Percentiles rank a stretch among this genome's conserved stretches.
Conservation (phyloP, 495 filamentous ascomycete species). For the Penicillium pancosmium region DNA sequence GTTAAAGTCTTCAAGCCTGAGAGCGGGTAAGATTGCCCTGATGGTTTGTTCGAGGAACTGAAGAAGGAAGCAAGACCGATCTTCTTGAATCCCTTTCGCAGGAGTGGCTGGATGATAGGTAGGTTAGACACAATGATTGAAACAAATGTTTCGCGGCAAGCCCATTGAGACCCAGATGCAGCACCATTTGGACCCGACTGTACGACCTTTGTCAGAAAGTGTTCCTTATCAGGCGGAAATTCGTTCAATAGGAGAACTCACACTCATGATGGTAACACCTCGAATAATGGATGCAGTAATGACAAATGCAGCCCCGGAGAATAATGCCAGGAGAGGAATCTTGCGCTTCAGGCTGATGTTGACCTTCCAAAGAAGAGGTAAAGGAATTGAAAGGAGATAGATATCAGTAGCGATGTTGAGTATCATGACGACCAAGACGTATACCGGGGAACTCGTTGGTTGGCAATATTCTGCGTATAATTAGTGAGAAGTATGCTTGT, state of each 20-base stretch:
- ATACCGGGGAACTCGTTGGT: conserved; percentile 37
- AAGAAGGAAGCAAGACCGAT: conserved; percentile 36
- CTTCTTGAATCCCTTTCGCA: conserved; percentile 37
- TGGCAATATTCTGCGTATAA: conserved; percentile 36
- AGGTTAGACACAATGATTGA: conserved; percentile 57
- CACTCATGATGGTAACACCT: conserved; percentile 51
- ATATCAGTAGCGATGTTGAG: conserved; percentile 54
- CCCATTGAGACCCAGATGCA: conserved; percentile 54
- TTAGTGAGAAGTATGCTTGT: conserved; percentile 9
- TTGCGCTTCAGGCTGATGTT: conserved; percentile 49
- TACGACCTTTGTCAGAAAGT: not conserved
- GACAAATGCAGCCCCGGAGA: conserved; percentile 58
- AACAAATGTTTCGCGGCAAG: conserved; percentile 61
- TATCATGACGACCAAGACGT: conserved; percentile 41
- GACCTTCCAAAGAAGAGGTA: conserved; percentile 54
- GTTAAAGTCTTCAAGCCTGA: conserved; percentile 22
- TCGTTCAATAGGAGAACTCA: conserved; percentile 18
- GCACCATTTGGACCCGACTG: conserved; percentile 38
- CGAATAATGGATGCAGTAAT: conserved; percentile 59
- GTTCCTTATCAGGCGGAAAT: not conserved
- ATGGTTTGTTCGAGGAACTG: conserved; percentile 25
- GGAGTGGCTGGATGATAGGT: conserved; percentile 57
- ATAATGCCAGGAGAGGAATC: conserved; percentile 51
- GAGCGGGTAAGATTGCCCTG: conserved; percentile 23
- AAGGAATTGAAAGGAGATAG: conserved; percentile 54